Base-by-base conservation (phyloP, 768 basidiomycete species). In the Leccinum olivaceopallidum region DNA sequence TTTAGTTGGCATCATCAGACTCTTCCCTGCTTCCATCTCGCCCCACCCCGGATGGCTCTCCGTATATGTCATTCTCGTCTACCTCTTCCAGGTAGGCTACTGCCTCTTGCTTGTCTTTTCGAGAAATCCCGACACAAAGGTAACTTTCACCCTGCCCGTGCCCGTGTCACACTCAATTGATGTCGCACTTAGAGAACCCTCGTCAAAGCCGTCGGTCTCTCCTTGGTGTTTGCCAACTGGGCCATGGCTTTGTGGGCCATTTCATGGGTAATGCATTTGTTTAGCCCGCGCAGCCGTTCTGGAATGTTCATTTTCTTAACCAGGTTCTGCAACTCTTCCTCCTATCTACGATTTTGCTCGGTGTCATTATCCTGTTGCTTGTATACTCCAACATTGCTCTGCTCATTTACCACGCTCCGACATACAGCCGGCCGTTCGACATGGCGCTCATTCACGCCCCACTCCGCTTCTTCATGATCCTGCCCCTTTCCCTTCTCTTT, bases 401-500 rank as follows among this genome's bases (percentile, higher is more conserved):
- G 6, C 77, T 94, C 48, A 76, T 88, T 16, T 93, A 95, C 68
- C 89, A 89, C 52, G 73, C 80, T 0, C 88, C 89, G 0, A 81
- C 77, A 0, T 76, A 76, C 24, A 71, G 76, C 0, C 81, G 86
- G 1, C 92, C 92, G 0, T 72, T 95, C 44, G 93, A 95, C 71
- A 85, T 84, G 36, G 80, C 87, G 0, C 86, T 95, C 64, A 91
- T 97, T 58, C 95, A 97, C 65, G 90, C 91, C 0, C 95, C 95
- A 0, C 78, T 96, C 56, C 81, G 91, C 3, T 86, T 93, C 60
- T 57, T 81, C 72, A 66, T 85, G 84, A 53, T 89, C 79, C 84
- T 90, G 59, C 76, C 85, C 62, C 36, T 65, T 16, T 70, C 73
- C 0, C 58, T 84, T 49, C 69, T 83, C 62, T 80, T 86, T 61